Base-by-base conservation (phyloP, 1,139 yeast genomes). In the Saccharomycopsis hybrid region DNA sequence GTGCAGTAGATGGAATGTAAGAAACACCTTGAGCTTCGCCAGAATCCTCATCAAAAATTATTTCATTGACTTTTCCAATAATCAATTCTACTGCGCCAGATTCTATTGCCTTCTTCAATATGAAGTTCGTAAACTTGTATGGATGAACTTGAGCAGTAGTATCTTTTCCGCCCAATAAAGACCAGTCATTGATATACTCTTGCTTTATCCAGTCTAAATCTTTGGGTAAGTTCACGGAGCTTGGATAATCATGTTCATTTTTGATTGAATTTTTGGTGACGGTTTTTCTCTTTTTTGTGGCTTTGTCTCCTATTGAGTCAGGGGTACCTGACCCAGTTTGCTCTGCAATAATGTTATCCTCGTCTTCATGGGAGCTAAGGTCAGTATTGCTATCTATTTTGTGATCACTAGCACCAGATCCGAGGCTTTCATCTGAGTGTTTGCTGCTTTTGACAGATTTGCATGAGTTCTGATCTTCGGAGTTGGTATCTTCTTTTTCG, bases 81-180 rank as follows among this genome's bases (percentile, higher is more conserved):
- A 90, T 74, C 48, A 92, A 70, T 58, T 86, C 95, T 24, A 89
- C 85, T n/a, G 88, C 80, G 2, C 95, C 96, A 2, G 84, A 70
- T 59, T 85, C 90, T 55, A 85, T 78, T 35, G 96, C 95, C 63
- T 86, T 85, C 57, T 80, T 78, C 56, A 92, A 70, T 9, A 92
- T 72, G 61, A 77, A 85, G 51, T 83, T 86, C 31, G 97, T 90
- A 65, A 92, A 90, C 63, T 85, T 84, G 69, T 85, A 88, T 2
- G 98, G 98, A 64, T 92, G 97, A 8, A 92, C 96, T 66, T 92
- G 98, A 0, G 97, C 97, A 1, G 97, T 90, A 9, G 95, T 82
- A 55, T 85, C 92, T 32, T 80, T 77, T 13, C 86, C 94, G 32
- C 98, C 97, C 50, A 92, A 69, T 5, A 80, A 76, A 7, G 90